Evolutionary conservation across 2,329 filamentous ascomycete genomes (phyloP).

Genomic region (Neoarthrinium moseri): DNA sequence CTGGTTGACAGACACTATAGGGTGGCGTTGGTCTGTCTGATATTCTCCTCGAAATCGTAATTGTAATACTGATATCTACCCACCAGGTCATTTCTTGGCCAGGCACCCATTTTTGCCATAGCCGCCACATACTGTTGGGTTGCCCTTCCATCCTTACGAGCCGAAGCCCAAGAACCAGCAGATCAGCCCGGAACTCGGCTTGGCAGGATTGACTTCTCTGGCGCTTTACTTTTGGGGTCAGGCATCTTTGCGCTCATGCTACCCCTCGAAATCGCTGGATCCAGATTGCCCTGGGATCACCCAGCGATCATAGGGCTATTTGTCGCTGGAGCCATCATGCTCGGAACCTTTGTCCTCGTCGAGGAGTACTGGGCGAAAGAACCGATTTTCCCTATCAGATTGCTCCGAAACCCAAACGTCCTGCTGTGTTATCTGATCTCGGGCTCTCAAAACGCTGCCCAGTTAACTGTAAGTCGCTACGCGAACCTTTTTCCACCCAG

Average conservation of each 20-base stretch:
- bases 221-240: slow-evolving; percentile 42
- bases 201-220: slow-evolving; percentile 57
- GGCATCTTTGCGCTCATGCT: slow-evolving; percentile 35
- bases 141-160: slow-evolving; percentile 24
- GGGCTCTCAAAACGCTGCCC: slow-evolving; percentile 53
- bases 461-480: slow-evolving; percentile 49
- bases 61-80: slow-evolving; percentile 5
- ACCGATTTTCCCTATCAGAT: slow-evolving; percentile 57
- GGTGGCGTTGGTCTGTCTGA: slow-evolving; percentile 59
- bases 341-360: slow-evolving; percentile 32
- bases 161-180: slow-evolving; percentile 11
- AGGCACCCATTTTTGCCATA: slow-evolving; percentile 52
- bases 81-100: slow-evolving; percentile 53
- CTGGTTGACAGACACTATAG: slow-evolving; percentile 58
- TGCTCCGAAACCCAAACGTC: slow-evolving; percentile 52
- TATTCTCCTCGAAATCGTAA: neutral
- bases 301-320: slow-evolving; percentile 32
- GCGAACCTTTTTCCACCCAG: neutral
- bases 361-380: slow-evolving; percentile 46
- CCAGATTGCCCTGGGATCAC: slow-evolving; percentile 36
- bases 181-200: slow-evolving; percentile 32
- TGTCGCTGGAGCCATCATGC: slow-evolving; percentile 21
- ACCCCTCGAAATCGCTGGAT: slow-evolving; percentile 38
- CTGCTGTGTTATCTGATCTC: slow-evolving; percentile 52
- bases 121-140: slow-evolving; percentile 40